These are phyloP conservation scores for Ampelomyces quisqualis DNA, from an alignment of 2,329 filamentous ascomycete species.

Conservation along the genomic window DNA sequence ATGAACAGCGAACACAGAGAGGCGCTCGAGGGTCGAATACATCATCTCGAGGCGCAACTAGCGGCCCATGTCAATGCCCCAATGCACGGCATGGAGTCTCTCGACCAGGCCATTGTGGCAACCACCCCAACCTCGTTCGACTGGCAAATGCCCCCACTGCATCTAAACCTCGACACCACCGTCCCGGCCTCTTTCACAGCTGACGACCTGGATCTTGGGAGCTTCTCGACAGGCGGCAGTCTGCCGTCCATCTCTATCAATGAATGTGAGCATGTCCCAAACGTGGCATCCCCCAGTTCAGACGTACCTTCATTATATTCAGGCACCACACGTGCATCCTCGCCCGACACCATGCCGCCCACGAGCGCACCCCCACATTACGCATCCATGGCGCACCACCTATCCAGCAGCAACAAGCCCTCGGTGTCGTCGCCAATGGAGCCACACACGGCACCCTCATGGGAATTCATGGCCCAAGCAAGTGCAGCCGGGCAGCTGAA, in stretches of 20 bases:
- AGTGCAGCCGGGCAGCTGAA: conserved; percentile 23
- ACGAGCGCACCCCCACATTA: conserved; percentile 30
- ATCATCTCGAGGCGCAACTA: conserved; percentile 41
- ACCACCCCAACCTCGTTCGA: conserved; percentile 30
- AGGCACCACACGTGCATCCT: conserved; percentile 41
- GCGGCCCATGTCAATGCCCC: conserved; percentile 39
- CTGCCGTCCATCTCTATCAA: conserved; percentile 42
- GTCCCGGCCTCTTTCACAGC: conserved; percentile 28
- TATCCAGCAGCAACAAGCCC: conserved; percentile 16
- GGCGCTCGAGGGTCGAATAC: conserved; percentile 41
- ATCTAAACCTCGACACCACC: conserved; percentile 30
- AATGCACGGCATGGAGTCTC: conserved; percentile 41
- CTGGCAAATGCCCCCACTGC: conserved; percentile 32
- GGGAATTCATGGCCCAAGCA: conserved; percentile 40
- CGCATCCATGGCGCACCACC: conserved; percentile 19
- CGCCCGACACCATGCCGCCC: conserved; percentile 37
- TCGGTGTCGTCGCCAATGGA: conserved; percentile 29
- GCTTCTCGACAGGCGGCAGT: conserved; percentile 28
- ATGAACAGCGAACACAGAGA: conserved; percentile 38
- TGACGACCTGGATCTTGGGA: conserved; percentile 26
- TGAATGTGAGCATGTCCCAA: conserved; percentile 40
- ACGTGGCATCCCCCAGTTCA: conserved; percentile 32
- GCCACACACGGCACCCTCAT: conserved; percentile 36
- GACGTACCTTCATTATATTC: conserved; percentile 43
- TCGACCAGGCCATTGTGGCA: conserved; percentile 31